Evolutionary conservation across 176 grass and related monocot species (phyloP).

Genomic region (Melocanna baccifera): DNA sequence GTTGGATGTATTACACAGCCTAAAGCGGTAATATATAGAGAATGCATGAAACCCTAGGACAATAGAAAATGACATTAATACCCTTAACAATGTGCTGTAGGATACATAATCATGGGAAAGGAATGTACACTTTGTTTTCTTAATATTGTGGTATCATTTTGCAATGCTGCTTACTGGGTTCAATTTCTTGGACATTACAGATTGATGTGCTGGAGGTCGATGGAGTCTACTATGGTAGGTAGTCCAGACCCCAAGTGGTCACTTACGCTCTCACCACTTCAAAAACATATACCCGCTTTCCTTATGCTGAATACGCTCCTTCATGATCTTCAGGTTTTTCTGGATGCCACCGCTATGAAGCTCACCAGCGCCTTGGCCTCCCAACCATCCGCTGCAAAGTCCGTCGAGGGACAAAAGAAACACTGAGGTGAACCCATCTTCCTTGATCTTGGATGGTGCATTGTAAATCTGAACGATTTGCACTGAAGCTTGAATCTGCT

Average conservation of each 20-base stretch:
- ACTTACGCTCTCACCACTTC: background rate
- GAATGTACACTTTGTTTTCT: background rate
- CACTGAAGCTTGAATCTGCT: background rate
- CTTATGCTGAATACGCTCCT: background rate
- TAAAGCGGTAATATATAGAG: too few relatives aligned
- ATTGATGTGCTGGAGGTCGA: conserved; percentile 95
- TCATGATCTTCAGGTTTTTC: conserved; percentile 71
- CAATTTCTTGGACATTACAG: conserved; percentile 42
- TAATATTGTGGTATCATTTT: background rate
- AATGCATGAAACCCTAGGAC: too few relatives aligned
- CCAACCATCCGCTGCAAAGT: conserved; percentile 90
- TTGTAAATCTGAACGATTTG: background rate
- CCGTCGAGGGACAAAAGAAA: conserved; percentile 82
- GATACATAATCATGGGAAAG: background rate
- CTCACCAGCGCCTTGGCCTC: conserved; percentile 85
- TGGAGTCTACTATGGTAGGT: conserved; percentile 81
- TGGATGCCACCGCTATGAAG: conserved; percentile 90
- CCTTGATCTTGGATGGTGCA: background rate
- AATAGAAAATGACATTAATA: too few relatives aligned
- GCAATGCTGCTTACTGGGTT: conserved; percentile 16
- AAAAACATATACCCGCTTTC: background rate
- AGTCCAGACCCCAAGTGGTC: background rate
- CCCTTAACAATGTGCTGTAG: background rate
- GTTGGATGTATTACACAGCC: too few relatives aligned
- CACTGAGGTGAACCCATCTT: conserved; percentile 57